phyloP scores from a whole-genome alignment of 1,139 yeast genomes.

The Yamadazyma conglobata region DNA sequence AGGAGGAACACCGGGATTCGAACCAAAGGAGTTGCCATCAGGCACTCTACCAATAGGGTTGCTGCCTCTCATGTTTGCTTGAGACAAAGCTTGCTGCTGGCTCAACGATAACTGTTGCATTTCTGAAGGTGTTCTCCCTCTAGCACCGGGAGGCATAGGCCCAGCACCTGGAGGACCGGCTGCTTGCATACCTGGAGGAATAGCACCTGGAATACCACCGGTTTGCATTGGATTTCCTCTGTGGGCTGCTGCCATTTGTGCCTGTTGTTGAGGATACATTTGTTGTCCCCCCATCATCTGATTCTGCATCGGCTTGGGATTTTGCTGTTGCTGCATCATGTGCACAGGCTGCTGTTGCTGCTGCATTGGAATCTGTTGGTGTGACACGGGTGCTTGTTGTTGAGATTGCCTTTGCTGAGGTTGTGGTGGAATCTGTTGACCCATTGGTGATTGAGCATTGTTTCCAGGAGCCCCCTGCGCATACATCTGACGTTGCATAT shows the following conservation, averaged over 20 bases:
- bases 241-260: neutral
- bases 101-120: slow-evolving; percentile 6
- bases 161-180: neutral
- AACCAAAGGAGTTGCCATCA: too few species aligned
- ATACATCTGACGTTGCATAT: slow-evolving; percentile 35
- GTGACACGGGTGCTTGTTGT: slow-evolving; percentile 6
- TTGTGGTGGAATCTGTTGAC: slow-evolving; percentile 8
- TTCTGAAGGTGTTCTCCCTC: slow-evolving; percentile 3
- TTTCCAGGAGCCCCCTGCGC: slow-evolving; percentile 6
- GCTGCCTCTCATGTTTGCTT: slow-evolving; percentile 1
- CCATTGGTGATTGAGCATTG: neutral
- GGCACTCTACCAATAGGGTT: too few species aligned
- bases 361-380: slow-evolving; percentile 1
- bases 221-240: neutral
- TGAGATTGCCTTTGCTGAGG: slow-evolving; percentile 7
- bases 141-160: slow-evolving; percentile 4
- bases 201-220: slow-evolving; percentile 3
- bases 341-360: slow-evolving; percentile 11
- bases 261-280: slow-evolving; percentile 4
- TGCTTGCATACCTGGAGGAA: slow-evolving; percentile 4
- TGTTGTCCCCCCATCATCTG: slow-evolving; percentile 3
- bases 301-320: neutral
- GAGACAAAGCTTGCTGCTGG: slow-evolving; percentile 7
- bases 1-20: too few species aligned
- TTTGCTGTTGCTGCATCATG: neutral